These are phyloP conservation scores for Ceratocystis papillata DNA, from an alignment of 2,329 filamentous ascomycete species.

Conservation along the genomic window DNA sequence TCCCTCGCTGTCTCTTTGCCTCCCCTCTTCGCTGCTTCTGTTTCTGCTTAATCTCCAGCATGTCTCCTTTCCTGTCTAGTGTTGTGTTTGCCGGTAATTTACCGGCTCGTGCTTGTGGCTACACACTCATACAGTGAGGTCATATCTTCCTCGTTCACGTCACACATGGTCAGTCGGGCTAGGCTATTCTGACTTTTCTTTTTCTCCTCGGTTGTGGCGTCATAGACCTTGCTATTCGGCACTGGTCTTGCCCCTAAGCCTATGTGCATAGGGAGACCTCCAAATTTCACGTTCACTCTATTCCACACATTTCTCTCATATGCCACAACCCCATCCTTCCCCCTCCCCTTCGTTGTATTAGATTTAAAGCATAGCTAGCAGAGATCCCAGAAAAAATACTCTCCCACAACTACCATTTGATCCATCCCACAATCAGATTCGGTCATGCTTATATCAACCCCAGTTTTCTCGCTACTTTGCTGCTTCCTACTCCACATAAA, in stretches of 20 bases:
- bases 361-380: background rate
- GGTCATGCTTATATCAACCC: constrained; percentile 18
- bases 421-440: constrained; percentile 18
- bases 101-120: background rate
- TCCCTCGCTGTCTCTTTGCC: no score
- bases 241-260: background rate
- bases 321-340: background rate
- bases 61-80: background rate
- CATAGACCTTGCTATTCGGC: background rate
- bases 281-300: background rate
- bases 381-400: constrained; percentile 10
- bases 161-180: background rate
- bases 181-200: constrained; percentile 4
- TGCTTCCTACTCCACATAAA: constrained; percentile 13
- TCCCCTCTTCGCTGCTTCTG: background rate
- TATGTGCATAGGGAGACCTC: background rate
- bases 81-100: background rate
- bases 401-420: constrained; percentile 12
- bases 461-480: constrained; percentile 14
- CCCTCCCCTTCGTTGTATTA: background rate
- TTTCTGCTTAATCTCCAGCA: background rate
- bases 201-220: background rate
- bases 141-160: background rate
- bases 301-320: background rate
- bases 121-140: background rate